phyloP scores from a whole-genome alignment of 108 stramenopile species.

The Nitzschia putrida region DNA sequence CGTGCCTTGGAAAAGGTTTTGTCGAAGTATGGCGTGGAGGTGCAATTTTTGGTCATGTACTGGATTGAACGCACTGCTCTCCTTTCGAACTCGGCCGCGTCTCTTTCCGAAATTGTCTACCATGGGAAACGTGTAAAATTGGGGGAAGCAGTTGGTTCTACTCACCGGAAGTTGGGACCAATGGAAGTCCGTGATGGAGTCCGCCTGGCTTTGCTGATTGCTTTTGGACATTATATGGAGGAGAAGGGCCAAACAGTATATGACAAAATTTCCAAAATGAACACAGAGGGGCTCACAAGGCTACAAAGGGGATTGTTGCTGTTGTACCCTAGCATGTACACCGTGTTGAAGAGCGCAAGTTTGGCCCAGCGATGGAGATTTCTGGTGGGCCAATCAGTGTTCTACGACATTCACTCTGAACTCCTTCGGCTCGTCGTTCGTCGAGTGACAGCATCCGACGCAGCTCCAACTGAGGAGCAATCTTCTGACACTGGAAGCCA shows the following conservation, averaged over 20 bases:
- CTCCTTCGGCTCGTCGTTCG: slow-evolving; percentile 60
- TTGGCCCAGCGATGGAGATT: slow-evolving; percentile 69
- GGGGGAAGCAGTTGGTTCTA: slow-evolving; percentile 1
- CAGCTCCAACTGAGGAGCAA: slow-evolving; percentile 23
- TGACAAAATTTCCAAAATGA: not conserved
- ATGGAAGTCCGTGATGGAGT: slow-evolving; percentile 51
- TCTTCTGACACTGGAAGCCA: slow-evolving; percentile 14
- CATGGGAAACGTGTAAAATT: slow-evolving; percentile 65
- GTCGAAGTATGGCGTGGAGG: slow-evolving; percentile 49
- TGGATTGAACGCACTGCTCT: slow-evolving; percentile 55
- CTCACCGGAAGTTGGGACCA: slow-evolving; percentile 38
- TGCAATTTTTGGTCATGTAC: slow-evolving; percentile 57
- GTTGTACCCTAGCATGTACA: slow-evolving; percentile 64
- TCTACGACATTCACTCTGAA: slow-evolving; percentile 65
- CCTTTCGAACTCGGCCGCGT: slow-evolving; percentile 41
- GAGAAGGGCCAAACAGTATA: slow-evolving; percentile 43
- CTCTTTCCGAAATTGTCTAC: slow-evolving; percentile 71
- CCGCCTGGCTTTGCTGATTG: slow-evolving; percentile 59
- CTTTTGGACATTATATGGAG: slow-evolving; percentile 68
- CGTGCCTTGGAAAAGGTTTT: slow-evolving; percentile 19
- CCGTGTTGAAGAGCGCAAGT: slow-evolving; percentile 49
- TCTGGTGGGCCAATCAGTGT: slow-evolving; percentile 61
- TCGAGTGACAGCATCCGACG: slow-evolving; percentile 64
- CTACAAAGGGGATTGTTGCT: slow-evolving; percentile 28
- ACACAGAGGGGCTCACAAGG: not conserved